Base-by-base conservation (phyloP, 768 basidiomycete species). In the Chiua virens region DNA sequence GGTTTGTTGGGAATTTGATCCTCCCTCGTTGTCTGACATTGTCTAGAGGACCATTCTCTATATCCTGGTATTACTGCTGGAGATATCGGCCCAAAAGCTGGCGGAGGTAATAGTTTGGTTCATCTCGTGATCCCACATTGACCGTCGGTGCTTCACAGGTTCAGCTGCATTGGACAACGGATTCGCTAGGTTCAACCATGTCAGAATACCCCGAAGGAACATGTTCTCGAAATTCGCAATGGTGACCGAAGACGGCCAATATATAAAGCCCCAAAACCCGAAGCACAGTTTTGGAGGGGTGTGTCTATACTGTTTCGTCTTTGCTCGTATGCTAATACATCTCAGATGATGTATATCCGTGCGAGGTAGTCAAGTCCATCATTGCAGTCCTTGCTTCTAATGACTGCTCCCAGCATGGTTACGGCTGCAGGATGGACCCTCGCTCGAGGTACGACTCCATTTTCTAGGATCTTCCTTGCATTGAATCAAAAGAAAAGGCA, bases 271-370 rank as follows among this genome's bases (percentile, higher is more conserved):
- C 17, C 81, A 81, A 28, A 88, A 90, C 59, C 76, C 83, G 2
- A 91, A 89, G 62, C 69, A 89, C 22, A 86, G 85, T 55, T 89
- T 87, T 54, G 85, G 85, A 45, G 87, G 87, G 3, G 87, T 88
- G 62, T 60, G 82, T 77, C 11, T 28, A 11, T 17, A 18, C 10
- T 18, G 5, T 20, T 35, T 21, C 49, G 7, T 21, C 30, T 14
- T 11, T 17, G 18, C 40, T 25, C 21, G 21, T 18, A 4, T 30
- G 37, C 34, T 54, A 47, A 38, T 11, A 21, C 1, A 35, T 15
- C 3, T 8, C 4, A 87, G 86, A 88, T 89, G 87, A 63, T 88
- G 43, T 85, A 84, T 61, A 86, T 87, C 45, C 82, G 87, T 13
- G 79, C 87, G 23, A 73, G 70, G 86, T 87, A 61, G 53, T 9